Base-by-base conservation (phyloP, 768 basidiomycete genomes). In the Tylopilus rubrobrunneus region DNA sequence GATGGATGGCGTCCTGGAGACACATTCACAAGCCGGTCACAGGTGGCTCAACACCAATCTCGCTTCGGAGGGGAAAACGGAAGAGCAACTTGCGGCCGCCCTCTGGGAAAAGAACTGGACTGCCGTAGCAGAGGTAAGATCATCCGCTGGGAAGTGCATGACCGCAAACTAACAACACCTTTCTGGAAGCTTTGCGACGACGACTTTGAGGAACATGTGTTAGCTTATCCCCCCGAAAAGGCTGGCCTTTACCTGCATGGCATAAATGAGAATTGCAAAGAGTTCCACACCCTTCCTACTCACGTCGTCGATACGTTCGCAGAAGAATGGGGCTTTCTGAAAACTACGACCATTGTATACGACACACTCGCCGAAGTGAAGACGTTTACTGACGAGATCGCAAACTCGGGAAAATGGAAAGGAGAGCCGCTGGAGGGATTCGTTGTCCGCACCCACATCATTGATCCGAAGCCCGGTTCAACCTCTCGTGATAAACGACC, bases 201-300 rank as follows among this genome's bases (percentile, higher is more conserved):
- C 70, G 81, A 80, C 0, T 98, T 98, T 68, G 96, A 99, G 63
- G 96, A 98, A 66, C 97, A 99, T 63, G 96, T 98, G 51, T 79
- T 99, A 0, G 75, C 83, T 0, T 96, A 93, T 65, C 74, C 91
- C 0, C 77, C 83, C 4, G 86, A 96, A 19, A 82, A 83, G 54
- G 90, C 92, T 0, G 96, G 95, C 4, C 82, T 98, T 1, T 92
- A 98, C 62, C 79, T 98, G 0, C 97, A 98, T 73, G 96, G 96
- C 2, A 74, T 98, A 46, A 98, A 98, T 64, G 71, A 77, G 48
- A 83, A 81, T 56, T 74, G 81, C 5, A 78, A 78, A 49, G 74
- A 71, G 2, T 95, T 98, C 69, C 68, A 73, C 29, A 96, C 94
- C 1, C 79, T 86, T 49, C 76, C 87, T 0, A 84, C 87, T 1